Percentiles rank a stretch among this genome's conserved stretches.
Conservation (phyloP, 2,329 filamentous ascomycete genomes). For the Geosmithia flava region DNA sequence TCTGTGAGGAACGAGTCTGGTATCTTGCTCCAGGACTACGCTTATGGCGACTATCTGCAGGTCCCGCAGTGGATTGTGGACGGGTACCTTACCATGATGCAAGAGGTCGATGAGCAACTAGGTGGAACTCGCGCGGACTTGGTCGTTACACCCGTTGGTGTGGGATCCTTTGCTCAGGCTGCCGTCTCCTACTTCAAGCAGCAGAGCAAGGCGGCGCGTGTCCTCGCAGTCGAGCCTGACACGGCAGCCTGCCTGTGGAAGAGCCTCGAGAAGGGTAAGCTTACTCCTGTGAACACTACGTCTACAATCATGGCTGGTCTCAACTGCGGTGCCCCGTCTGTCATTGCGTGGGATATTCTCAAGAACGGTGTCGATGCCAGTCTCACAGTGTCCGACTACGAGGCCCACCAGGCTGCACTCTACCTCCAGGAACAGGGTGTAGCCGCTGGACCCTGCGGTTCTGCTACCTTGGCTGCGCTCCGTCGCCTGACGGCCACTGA, state of each 20-base stretch:
- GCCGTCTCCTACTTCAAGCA: slow-evolving; percentile 54
- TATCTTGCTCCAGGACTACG: slow-evolving; percentile 56
- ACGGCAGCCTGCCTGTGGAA: slow-evolving; percentile 46
- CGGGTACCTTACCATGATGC: slow-evolving; percentile 63
- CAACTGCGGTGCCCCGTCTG: slow-evolving; percentile 59
- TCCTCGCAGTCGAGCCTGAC: slow-evolving; percentile 61
- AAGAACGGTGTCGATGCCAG: slow-evolving; percentile 45
- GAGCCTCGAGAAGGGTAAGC: slow-evolving; percentile 34
- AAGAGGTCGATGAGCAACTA: slow-evolving; percentile 52
- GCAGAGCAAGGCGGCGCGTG: slow-evolving; percentile 11
- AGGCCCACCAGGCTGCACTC: slow-evolving; percentile 46
- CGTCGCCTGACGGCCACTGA: slow-evolving; percentile 27
- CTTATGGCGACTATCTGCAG: slow-evolving; percentile 52
- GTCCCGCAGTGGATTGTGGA: slow-evolving; percentile 66
- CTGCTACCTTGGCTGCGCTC: slow-evolving; percentile 44
- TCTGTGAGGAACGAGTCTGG: slow-evolving; percentile 22
- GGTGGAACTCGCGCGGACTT: slow-evolving; percentile 24
- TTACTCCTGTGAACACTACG: slow-evolving; percentile 37
- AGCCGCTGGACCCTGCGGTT: slow-evolving; percentile 49
- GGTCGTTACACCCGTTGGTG: slow-evolving; percentile 56
- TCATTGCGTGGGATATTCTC: slow-evolving; percentile 51
- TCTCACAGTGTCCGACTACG: slow-evolving; percentile 46
- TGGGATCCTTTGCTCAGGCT: slow-evolving; percentile 61
- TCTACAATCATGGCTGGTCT: slow-evolving; percentile 64
- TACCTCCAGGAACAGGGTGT: slow-evolving; percentile 36